Evolutionary conservation across 1,139 yeast species (phyloP), one percentile per base, ranked within the genome.

Genomic region (Debaryomyces sp.): DNA sequence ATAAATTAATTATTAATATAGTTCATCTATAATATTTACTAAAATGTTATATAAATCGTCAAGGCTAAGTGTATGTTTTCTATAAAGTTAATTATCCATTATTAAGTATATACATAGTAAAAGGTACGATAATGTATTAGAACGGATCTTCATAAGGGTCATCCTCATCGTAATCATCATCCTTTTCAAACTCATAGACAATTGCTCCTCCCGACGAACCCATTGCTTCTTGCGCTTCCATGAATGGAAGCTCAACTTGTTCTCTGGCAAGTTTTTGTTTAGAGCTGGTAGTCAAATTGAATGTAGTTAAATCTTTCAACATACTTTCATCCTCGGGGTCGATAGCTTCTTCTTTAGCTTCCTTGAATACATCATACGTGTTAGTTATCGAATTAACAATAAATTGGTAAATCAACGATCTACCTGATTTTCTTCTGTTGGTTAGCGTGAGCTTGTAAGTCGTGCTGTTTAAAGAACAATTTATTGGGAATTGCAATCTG

Each of bases 81-180:
- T 32, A 32, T 18, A 32, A 32, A 15, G 35, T 15, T 8, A 6
- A 15, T 32, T 17, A 15, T 32, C 17, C 35, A 32, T 32, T 32
- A 13, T 30, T 30, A 30, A 13, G 6, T 13, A 15, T 30, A 30
- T 15, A 15, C 34, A 30, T 2, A 30, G 18, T 6, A 30, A 15
- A 9, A 30, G 34, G 18, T 5, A n/a, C 6, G 18, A 6, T 13
- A 7, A 30, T 6, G 18, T 13, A 10, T 35, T 18, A 91, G 60
- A 91, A 92, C 4, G 98, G 98, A 62, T 94, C 98, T 63, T 94
- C 99, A 59, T 86, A 92, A 0, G 98, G 97, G 66, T 94, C 99
- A 57, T 94, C 98, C 66, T 94, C 98, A 62, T 94, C 98, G 58
- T 91, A 92, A 63, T 92, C 98, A 64, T 92, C 87, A 55, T 82